These are phyloP conservation scores for Mentha longifolia DNA, from an alignment of 257 asterid species.

Conservation along the genomic window DNA sequence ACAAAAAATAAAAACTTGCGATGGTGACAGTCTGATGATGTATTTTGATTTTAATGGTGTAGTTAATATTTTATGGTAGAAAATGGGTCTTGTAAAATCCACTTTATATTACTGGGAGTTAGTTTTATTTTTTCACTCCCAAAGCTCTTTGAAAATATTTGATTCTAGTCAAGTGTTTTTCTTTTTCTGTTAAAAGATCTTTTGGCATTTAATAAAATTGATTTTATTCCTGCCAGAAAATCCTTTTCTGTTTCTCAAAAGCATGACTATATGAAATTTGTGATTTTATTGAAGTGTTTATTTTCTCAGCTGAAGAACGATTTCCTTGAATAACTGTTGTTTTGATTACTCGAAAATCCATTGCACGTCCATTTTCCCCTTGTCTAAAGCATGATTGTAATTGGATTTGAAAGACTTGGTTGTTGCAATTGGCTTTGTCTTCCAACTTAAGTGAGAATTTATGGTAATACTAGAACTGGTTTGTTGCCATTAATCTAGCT, in stretches of 20 bases:
- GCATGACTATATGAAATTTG: background rate
- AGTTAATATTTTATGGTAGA: background rate
- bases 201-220: background rate
- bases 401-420: background rate
- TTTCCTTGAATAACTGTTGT: background rate
- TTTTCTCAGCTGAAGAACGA: background rate
- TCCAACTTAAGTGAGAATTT: background rate
- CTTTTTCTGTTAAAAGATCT: background rate
- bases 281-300: background rate
- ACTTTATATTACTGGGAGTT: background rate
- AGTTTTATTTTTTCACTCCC: background rate
- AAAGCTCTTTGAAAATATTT: background rate
- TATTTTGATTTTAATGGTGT: background rate
- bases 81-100: background rate
- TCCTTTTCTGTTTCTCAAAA: background rate
- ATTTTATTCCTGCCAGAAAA: background rate
- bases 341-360: background rate
- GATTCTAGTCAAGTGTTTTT: background rate
- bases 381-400: background rate
- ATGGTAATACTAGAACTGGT: background rate
- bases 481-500: background rate
- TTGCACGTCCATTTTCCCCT: background rate
- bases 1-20: too few species aligned
- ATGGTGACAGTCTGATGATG: background rate
- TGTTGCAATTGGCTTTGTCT: background rate